These are phyloP conservation scores for Kokia cookei DNA, from an alignment of 441 rosid genomes.

Conservation along the genomic window DNA sequence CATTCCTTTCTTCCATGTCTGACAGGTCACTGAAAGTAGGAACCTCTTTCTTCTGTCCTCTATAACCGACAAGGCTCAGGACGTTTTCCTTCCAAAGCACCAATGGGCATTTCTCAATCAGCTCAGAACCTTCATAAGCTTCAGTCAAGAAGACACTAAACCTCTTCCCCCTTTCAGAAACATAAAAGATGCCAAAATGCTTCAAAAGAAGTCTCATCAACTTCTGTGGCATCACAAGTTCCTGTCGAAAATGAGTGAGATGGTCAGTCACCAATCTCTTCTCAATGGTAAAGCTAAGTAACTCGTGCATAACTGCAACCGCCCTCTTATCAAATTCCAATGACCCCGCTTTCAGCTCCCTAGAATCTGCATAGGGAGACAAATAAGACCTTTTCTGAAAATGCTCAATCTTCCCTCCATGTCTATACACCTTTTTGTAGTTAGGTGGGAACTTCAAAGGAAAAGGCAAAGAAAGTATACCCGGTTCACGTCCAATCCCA, in stretches of 20 bases:
- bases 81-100: conserved; percentile 75
- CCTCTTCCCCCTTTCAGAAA: conserved; percentile 86
- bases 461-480: conserved; percentile 63
- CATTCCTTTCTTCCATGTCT: conserved; percentile 37
- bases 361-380: conserved; percentile 80
- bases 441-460: conserved; percentile 65
- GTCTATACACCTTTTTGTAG: conserved; percentile 65
- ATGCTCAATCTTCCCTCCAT: conserved; percentile 73
- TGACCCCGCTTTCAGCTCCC: conserved; percentile 66
- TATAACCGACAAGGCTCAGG: conserved; percentile 51
- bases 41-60: conserved; percentile 67
- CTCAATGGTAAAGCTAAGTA: conserved; percentile 79
- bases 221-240: conserved; percentile 85
- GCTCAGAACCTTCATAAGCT: conserved; percentile 63
- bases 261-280: conserved; percentile 87
- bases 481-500: conserved; percentile 39
- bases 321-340: conserved; percentile 88
- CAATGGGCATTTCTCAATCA: conserved; percentile 58
- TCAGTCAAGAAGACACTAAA: conserved; percentile 81
- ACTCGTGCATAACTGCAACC: conserved; percentile 78
- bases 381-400: conserved; percentile 71
- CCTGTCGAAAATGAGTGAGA: conserved; percentile 70
- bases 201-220: conserved; percentile 85
- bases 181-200: conserved; percentile 84
- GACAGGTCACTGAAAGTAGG: conserved; percentile 45